Conservation (phyloP, 1,139 yeast genomes). For the Taphrina betulina region DNA sequence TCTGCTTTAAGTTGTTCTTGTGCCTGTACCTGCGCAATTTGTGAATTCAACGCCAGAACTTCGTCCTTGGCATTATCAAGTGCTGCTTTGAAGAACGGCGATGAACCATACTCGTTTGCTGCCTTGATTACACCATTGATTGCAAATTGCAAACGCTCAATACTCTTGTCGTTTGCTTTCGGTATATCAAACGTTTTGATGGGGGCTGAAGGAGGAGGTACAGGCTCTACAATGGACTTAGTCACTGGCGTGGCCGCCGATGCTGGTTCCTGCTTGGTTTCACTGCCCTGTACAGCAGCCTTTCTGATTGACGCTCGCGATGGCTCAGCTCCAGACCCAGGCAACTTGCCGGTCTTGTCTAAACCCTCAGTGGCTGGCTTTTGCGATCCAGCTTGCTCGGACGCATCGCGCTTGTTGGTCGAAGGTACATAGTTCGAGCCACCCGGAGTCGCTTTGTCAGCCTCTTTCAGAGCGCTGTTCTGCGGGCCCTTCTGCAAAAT, state of each 20-base stretch:
- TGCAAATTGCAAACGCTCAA: slow-evolving; percentile 22
- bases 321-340: neutral
- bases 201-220: slow-evolving; percentile 19
- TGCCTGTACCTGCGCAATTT: slow-evolving; percentile 38
- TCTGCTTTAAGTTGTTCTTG: slow-evolving; percentile 40
- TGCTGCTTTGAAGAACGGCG: slow-evolving; percentile 11
- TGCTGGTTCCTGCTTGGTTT: neutral
- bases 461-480: slow-evolving; percentile 18
- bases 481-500: slow-evolving; percentile 28
- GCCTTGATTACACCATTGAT: slow-evolving; percentile 26
- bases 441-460: slow-evolving; percentile 26
- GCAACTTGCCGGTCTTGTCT: slow-evolving; percentile 11
- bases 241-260: neutral
- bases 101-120: slow-evolving; percentile 30
- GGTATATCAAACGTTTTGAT: slow-evolving; percentile 25
- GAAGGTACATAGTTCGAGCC: slow-evolving; percentile 10
- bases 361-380: neutral
- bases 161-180: slow-evolving; percentile 13
- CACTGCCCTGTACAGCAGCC: neutral
- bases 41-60: slow-evolving; percentile 41
- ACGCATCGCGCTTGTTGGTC: slow-evolving; percentile 2
- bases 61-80: slow-evolving; percentile 30
- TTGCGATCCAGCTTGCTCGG: slow-evolving; percentile 1
- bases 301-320: neutral
- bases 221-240: slow-evolving; percentile 28